phyloP scores from a whole-genome alignment of 768 basidiomycete species.

The Cyathus striatus region DNA sequence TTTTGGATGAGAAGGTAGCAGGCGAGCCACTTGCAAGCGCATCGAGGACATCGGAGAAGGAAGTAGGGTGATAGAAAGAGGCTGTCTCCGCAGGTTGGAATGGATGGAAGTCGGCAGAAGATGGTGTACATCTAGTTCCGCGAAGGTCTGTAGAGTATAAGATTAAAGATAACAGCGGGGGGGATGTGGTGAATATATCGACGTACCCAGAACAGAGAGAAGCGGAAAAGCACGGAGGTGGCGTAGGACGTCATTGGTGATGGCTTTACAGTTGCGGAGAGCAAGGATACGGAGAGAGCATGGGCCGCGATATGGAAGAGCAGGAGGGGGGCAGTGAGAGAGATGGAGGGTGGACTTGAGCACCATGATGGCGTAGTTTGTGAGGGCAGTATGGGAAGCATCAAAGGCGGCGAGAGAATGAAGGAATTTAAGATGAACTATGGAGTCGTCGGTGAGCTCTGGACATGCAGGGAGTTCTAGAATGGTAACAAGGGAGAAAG shows the following conservation, averaged over 20 bases:
- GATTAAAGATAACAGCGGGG: neutral
- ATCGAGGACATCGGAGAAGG: slow-evolving; percentile 28
- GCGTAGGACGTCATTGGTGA: slow-evolving; percentile 38
- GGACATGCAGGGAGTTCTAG: slow-evolving; percentile 52
- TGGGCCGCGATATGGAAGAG: slow-evolving; percentile 32
- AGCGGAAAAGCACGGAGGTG: slow-evolving; percentile 46
- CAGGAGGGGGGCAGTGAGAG: slow-evolving; percentile 14
- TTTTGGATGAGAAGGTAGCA: slow-evolving; percentile 26
- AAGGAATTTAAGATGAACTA: slow-evolving; percentile 44
- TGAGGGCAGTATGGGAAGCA: slow-evolving; percentile 47
- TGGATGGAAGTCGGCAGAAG: slow-evolving; percentile 20
- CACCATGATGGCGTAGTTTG: slow-evolving; percentile 44
- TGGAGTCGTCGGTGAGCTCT: slow-evolving; percentile 54
- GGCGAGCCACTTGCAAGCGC: slow-evolving; percentile 13
- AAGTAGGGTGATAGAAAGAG: slow-evolving; percentile 36
- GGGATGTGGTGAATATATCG: slow-evolving; percentile 1
- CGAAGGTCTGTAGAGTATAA: slow-evolving; percentile 9
- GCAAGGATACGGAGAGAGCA: slow-evolving; percentile 57
- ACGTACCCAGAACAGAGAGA: slow-evolving; percentile 57
- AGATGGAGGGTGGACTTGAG: slow-evolving; percentile 45
- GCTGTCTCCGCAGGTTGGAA: slow-evolving; percentile 7
- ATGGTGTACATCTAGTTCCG: slow-evolving; percentile 32
- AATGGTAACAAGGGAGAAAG: slow-evolving; percentile 63
- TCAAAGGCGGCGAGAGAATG: slow-evolving; percentile 62
- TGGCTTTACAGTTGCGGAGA: slow-evolving; percentile 45